Conservation (phyloP, 2,329 filamentous ascomycete species). For the Cyclaneusma minus region DNA sequence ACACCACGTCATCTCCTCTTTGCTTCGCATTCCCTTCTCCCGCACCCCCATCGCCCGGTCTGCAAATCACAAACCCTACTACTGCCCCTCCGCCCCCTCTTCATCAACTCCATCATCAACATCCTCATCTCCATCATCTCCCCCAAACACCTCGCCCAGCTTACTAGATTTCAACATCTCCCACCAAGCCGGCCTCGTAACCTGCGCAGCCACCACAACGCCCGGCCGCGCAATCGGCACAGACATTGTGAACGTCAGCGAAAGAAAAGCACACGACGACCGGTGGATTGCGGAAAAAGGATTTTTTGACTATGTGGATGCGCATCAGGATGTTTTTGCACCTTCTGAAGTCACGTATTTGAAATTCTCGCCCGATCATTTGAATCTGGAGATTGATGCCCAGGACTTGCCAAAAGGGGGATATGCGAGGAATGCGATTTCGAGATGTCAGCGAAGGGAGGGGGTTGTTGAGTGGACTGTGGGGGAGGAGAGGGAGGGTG, state of each 20-base stretch:
- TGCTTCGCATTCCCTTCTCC: slow-evolving; percentile 43
- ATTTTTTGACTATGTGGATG: slow-evolving; percentile 52
- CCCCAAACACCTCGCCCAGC: slow-evolving; percentile 17
- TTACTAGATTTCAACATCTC: slow-evolving; percentile 64
- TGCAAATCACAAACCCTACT: slow-evolving; percentile 27
- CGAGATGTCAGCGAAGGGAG: slow-evolving; percentile 13
- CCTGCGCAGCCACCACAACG: slow-evolving; percentile 22
- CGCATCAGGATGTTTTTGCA: slow-evolving; percentile 57
- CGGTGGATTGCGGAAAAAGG: slow-evolving; percentile 39
- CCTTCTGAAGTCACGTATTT: slow-evolving; percentile 45
- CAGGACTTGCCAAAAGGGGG: slow-evolving; percentile 14
- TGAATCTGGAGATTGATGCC: slow-evolving; percentile 7
- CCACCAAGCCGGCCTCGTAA: slow-evolving; percentile 64
- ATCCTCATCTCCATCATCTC: slow-evolving; percentile 44
- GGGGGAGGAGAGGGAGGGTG: slow-evolving; percentile 3
- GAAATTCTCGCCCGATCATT: slow-evolving; percentile 22
- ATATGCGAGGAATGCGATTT: slow-evolving; percentile 8
- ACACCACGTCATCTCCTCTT: slow-evolving; percentile 47
- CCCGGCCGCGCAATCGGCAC: slow-evolving; percentile 31
- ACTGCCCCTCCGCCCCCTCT: slow-evolving; percentile 56
- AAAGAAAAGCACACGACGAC: slow-evolving; percentile 48
- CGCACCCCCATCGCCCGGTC: slow-evolving; percentile 40
- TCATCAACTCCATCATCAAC: slow-evolving; percentile 39
- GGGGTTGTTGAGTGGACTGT: slow-evolving; percentile 5
- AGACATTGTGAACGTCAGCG: slow-evolving; percentile 61